Conservation (phyloP, 306 rosid species). For the Dalbergia oliveri region DNA sequence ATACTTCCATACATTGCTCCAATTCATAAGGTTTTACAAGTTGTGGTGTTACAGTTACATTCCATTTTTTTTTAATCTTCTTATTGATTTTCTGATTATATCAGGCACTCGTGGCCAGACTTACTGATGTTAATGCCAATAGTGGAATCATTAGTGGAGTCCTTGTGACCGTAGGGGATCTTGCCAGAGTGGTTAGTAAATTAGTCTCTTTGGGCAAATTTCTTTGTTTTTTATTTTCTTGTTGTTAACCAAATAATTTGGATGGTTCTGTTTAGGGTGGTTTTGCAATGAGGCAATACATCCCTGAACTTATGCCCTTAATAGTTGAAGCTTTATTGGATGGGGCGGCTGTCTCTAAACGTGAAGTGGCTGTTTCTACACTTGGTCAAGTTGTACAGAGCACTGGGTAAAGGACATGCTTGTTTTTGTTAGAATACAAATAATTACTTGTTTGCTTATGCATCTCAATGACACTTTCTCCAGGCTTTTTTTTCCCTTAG, state of each 20-base stretch:
- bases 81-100: constrained; percentile 44
- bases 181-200: constrained; percentile 95
- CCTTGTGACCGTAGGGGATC: constrained; percentile 98
- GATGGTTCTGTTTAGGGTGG: constrained; percentile 77
- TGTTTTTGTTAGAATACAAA: constrained; percentile 37
- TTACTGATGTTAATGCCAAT: constrained; percentile 75
- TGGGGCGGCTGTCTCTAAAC: constrained; percentile 93
- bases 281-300: constrained; percentile 95
- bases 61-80: constrained; percentile 23
- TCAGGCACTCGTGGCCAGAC: constrained; percentile 97
- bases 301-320: constrained; percentile 98
- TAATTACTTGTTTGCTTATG: constrained; percentile 21
- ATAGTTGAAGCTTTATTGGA: constrained; percentile 95
- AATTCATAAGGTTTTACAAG: constrained; percentile 78
- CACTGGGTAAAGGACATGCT: constrained; percentile 83
- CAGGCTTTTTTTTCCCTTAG: constrained; percentile 1
- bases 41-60: constrained; percentile 35
- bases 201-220: constrained; percentile 41
- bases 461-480: constrained; percentile 6
- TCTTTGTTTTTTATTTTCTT: constrained; percentile 1
- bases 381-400: constrained; percentile 99
- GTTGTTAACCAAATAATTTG: constrained; percentile 28
- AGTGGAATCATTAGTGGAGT: constrained; percentile 95
- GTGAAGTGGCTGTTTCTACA: constrained; percentile 96
- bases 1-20: constrained; percentile 97